phyloP scores from a whole-genome alignment of 179 eudicot genomes.

The Monotropa hypopitys region DNA sequence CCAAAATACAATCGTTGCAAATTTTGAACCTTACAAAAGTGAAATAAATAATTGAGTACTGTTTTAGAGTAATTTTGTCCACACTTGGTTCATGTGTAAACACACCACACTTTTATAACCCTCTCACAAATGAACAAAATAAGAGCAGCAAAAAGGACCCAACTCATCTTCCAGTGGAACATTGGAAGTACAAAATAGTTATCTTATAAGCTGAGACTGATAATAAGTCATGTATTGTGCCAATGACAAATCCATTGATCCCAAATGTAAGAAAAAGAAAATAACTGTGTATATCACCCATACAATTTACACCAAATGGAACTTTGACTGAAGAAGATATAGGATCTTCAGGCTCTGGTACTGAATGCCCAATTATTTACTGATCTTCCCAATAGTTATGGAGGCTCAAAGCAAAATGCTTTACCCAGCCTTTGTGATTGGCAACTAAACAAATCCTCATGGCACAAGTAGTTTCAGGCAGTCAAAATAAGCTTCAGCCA shows the following conservation, averaged over 20 bases:
- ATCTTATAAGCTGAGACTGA: neutral
- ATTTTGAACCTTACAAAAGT: no score
- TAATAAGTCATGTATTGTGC: neutral
- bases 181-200: neutral
- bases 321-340: neutral
- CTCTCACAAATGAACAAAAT: neutral
- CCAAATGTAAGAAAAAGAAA: neutral
- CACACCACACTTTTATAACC: neutral
- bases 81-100: no score
- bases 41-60: no score
- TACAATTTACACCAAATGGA: neutral
- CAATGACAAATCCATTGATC: neutral
- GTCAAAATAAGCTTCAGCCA: neutral
- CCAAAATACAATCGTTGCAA: no score
- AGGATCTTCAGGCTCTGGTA: neutral
- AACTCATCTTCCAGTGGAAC: neutral
- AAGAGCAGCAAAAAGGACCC: neutral
- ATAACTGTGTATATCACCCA: neutral
- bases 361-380: neutral
- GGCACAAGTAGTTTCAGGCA: neutral
- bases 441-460: neutral
- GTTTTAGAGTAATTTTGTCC: no score
- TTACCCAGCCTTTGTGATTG: neutral
- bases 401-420: neutral
- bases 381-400: neutral